A percentile compares a stretch with the other conserved stretches of the same genome.
These are phyloP conservation scores for Penicillium soppii DNA, from an alignment of 495 filamentous ascomycete species.

Conservation along the genomic window DNA sequence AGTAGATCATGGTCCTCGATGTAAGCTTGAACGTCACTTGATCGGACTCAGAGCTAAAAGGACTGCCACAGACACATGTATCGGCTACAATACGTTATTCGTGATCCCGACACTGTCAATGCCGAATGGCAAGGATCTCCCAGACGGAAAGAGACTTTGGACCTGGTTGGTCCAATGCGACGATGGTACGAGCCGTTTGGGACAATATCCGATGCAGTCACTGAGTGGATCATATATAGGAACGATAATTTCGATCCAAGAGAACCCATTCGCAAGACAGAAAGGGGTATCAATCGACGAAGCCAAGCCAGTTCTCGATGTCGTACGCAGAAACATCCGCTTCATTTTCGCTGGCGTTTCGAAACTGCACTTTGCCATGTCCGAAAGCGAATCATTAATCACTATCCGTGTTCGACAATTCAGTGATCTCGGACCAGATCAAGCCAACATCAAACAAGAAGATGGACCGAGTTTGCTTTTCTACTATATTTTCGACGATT, in stretches of 20 bases:
- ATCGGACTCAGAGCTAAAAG: background rate
- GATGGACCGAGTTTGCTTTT: conserved; percentile 75
- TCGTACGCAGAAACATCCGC: conserved; percentile 65
- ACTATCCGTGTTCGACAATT: conserved; percentile 52
- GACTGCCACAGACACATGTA: conserved; percentile 60
- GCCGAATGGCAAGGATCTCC: conserved; percentile 47
- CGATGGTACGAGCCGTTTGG: conserved; percentile 57
- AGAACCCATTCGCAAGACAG: conserved; percentile 58
- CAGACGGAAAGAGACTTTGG: conserved; percentile 66
- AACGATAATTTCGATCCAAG: conserved; percentile 76
- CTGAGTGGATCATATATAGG: conserved; percentile 36
- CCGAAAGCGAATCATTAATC: conserved; percentile 46
- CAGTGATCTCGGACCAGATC: conserved; percentile 27
- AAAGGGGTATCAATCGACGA: conserved; percentile 29
- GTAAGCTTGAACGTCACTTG: conserved; percentile 25
- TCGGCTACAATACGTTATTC: conserved; percentile 81
- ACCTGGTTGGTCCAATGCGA: conserved; percentile 81
- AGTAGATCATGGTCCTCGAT: conserved; percentile 58
- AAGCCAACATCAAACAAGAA: conserved; percentile 45
- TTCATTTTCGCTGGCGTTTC: conserved; percentile 75
- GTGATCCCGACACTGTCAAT: conserved; percentile 42
- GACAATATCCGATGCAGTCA: background rate
- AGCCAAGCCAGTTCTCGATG: conserved; percentile 41
- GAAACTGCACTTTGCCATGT: conserved; percentile 35
- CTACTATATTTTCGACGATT: conserved; percentile 88